Evolutionary conservation across 129 eudicot genomes (phyloP), one percentile per base, ranked within the genome.

Genomic region (Flaveria linearis): DNA sequence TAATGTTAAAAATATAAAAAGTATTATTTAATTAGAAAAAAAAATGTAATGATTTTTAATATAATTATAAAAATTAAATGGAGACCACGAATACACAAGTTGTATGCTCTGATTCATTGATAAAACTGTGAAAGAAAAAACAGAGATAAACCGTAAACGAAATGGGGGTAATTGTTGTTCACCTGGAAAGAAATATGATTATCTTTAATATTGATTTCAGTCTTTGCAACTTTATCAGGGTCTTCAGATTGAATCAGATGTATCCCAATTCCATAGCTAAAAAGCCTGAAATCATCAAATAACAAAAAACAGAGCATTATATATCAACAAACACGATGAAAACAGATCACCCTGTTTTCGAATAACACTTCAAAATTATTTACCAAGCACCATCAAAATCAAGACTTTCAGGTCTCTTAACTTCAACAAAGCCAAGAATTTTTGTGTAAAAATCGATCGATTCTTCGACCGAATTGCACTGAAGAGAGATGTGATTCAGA

Each of bases 351-450:
- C 43, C 14, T 42, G 26, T 33, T 8, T 17, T n/a, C 5, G 51
- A 30, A 30, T 12, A 49, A 22, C 0, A 13, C 51, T 22, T 8
- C 49, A 30, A 30, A 66, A 26, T 30, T 45, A 5, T 6, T 65
- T 88, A 92, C 98, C 98, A 92, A 1, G 96, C 95, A 55, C 98
- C 98, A 74, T 86, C 85, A 65, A 90, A 92, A 41, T 90, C 87
- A 58, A 92, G 79, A 11, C 90, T 86, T 0, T 88, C 92, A 13
- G 98, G 98, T 55, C 98, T 81, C 78, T 88, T 75, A 7, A 92
- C 81, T 11, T 88, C 96, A 55, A 90, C 72, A 71, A 92, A 92
- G 0, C 98, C 98, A 72, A 92, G 96, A 74, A 92, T 69, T 67
- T 86, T 80, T 69, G 82, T 84, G 79, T 92, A 92, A 28, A 92